Evolutionary conservation across 257 asterid genomes (phyloP), one percentile per base, ranked within the genome.

Genomic region (Plantago major): DNA sequence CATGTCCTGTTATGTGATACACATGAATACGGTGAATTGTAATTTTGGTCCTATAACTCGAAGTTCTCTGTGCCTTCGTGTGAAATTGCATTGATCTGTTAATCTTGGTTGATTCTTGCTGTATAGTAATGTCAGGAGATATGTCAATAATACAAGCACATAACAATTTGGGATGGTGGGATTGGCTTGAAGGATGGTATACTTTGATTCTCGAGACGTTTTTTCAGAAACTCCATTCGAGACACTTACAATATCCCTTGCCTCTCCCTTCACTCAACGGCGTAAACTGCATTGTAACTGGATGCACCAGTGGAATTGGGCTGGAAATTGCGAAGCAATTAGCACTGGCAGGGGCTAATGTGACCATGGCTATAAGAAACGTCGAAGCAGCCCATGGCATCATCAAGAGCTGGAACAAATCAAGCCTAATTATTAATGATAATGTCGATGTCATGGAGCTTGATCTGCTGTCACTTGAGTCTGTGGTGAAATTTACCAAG

Each of bases 391-490:
- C 42, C 1, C 13, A 22, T 53, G 58, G 19, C 11, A 19, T 53
- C 16, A 11, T 53, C 33, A 28, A 10, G 58, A 28, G 7, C 10
- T 53, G 58, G 58, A 37, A 53, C 42, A 42, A 53, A 17, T 2
- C 3, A 7, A 16, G 26, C 30, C 22, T 10, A 15, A 49, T 16
- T n/a, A 22, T 30, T 22, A 22, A 22, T 59, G 18, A 18, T 50
- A 22, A 67, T 53, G 40, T 11, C 33, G 3, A 53, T 37, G 16
- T 53, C 33, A 53, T 53, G 58, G 58, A 53, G 58, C 42, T 53
- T 26, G 58, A 53, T 12, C 58, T 53, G 12, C 33, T 53, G 40
- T 53, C 58, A 11, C 42, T 53, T 1, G 58, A 53, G 58, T 53
- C 42, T 53, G 58, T 53, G 28, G 58, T 53, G 16, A 53, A 40